Evolutionary conservation across 768 basidiomycete genomes (phyloP), one percentile per base, ranked within the genome.

Genomic region (Epithele typhae): DNA sequence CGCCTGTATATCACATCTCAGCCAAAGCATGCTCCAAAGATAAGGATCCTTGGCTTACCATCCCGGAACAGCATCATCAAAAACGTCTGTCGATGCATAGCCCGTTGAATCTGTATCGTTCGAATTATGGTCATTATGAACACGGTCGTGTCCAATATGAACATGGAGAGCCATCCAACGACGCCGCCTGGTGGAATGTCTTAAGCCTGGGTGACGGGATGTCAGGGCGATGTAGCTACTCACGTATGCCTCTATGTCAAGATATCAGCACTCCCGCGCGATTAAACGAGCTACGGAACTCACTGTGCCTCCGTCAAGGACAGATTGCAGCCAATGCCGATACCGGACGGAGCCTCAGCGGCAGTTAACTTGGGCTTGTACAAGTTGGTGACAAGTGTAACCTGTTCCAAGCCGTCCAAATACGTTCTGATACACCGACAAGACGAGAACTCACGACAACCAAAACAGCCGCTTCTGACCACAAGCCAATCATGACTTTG

Each of bases 51-150:
- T n/a, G 5, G 25, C 46, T 40, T 9, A 49, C 48, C 48, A 18
- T 49, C 48, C 11, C 46, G 40, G 36, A 48, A 48, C 4, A 48
- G 35, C 5, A 48, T 30, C 7, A 14, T 12, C 4, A 48, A 18
- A 11, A 42, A 7, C 2, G 37, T 35, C 17, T 36, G 12, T 8
- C 8, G 14, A 14, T 37, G 21, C 2, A 48, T 6, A 24, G 4
- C 17, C 3, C 22, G 12, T 10, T 40, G 23, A 32, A 43, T 41
- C 9, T 23, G 34, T 2, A 37, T 3, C 15, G 40, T 37, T 17
- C 33, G 36, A 18, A 25, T 4, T 1, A 48, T 2, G 5, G 46
- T 48, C 4, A 48, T 25, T 1, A 12, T 25, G 30, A 48, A 46
- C 12, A 46, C 25, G 15, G 38, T 14, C 8, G 45, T 46, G 22